A percentile compares a stretch with the other conserved stretches of the same genome.
These are phyloP conservation scores for Sarocladium brachiariae DNA, from an alignment of 2,329 filamentous ascomycete genomes.

Conservation along the genomic window DNA sequence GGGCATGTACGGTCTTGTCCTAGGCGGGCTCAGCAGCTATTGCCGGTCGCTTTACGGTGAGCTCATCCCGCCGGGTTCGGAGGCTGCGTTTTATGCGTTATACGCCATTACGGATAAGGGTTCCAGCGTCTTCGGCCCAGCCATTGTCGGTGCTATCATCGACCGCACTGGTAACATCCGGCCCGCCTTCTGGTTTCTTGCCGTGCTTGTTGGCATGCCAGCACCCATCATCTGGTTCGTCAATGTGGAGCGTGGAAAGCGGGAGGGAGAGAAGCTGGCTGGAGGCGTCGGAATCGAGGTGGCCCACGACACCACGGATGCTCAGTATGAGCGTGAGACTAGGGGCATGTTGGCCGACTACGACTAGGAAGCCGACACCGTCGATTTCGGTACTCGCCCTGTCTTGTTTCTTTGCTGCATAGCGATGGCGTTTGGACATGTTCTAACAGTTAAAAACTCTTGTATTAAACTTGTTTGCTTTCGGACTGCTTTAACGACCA, in stretches of 20 bases:
- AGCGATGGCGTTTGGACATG: slow-evolving; percentile 18
- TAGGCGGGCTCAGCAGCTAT: slow-evolving; percentile 88
- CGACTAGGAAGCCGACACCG: too few species aligned
- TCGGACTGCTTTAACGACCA: too few species aligned
- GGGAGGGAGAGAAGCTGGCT: slow-evolving; percentile 59
- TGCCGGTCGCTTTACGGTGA: slow-evolving; percentile 90
- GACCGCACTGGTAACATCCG: slow-evolving; percentile 75
- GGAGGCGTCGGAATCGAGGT: slow-evolving; percentile 46
- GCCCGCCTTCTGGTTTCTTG: slow-evolving; percentile 88
- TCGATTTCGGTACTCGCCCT: too few species aligned
- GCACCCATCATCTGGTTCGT: slow-evolving; percentile 80
- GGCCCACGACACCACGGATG: slow-evolving; percentile 14
- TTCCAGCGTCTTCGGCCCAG: slow-evolving; percentile 85
- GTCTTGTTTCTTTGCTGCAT: slow-evolving; percentile 15
- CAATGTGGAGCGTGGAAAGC: slow-evolving; percentile 71
- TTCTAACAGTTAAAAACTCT: too few species aligned
- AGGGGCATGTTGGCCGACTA: slow-evolving; percentile 23
- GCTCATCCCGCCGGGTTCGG: slow-evolving; percentile 86
- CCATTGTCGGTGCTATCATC: slow-evolving; percentile 88
- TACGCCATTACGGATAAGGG: slow-evolving; percentile 98
- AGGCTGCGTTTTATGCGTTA: slow-evolving; percentile 92
- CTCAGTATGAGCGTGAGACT: slow-evolving; percentile 17
- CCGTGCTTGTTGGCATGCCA: slow-evolving; percentile 74
- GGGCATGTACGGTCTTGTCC: slow-evolving; percentile 84
- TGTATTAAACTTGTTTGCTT: too few species aligned